Conservation (phyloP, 345 rosid genomes). For the Eucalyptus tenuipes region DNA sequence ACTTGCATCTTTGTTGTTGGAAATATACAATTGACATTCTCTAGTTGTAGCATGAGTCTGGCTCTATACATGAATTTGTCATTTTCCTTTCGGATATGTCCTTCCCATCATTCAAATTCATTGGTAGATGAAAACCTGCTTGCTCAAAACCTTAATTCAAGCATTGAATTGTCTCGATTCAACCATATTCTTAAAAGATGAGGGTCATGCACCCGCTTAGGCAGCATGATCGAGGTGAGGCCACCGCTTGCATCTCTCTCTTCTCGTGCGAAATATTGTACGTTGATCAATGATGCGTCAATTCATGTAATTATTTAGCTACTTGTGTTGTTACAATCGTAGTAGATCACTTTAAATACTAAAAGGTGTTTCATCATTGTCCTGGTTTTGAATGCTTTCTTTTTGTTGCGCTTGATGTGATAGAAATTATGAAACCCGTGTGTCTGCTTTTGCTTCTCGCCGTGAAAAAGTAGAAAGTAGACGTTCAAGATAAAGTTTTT, state of each 20-base stretch:
- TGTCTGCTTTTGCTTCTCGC: background rate
- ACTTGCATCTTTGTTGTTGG: fast-evolving
- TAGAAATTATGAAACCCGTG: background rate
- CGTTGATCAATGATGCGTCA: background rate
- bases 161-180: background rate
- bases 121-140: background rate
- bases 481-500: background rate
- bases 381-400: background rate
- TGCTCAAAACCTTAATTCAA: background rate
- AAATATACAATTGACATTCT: fast-evolving
- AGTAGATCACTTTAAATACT: background rate
- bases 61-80: fast-evolving
- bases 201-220: background rate
- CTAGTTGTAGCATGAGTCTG: fast-evolving
- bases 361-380: background rate
- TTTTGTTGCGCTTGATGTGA: background rate
- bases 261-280: background rate
- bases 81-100: fast-evolving
- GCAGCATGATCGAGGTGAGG: background rate
- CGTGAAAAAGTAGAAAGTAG: background rate
- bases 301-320: background rate
- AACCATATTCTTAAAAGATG: background rate
- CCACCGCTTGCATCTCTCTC: background rate
- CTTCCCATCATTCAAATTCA: background rate
- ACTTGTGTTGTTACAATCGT: background rate